phyloP scores from a whole-genome alignment of 2,329 filamentous ascomycete genomes.

The Chaetomium sp. region DNA sequence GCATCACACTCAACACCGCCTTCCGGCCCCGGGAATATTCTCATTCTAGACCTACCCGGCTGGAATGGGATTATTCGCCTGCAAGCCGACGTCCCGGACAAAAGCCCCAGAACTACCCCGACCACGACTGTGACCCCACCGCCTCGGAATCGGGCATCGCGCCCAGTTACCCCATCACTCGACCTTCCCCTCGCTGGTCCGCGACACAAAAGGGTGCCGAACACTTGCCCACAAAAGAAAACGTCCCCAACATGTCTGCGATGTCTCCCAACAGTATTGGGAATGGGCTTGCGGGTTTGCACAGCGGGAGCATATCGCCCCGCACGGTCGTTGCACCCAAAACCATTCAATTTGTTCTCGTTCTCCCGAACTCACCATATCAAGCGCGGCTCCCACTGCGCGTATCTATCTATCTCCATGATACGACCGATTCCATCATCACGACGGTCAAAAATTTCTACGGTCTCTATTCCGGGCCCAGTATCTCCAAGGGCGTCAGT shows the following conservation, averaged over 20 bases:
- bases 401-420: slow-evolving; percentile 88
- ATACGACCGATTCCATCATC: slow-evolving; percentile 95
- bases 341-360: slow-evolving; percentile 72
- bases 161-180: slow-evolving; percentile 5
- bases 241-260: slow-evolving; percentile 38
- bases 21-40: slow-evolving; percentile 5
- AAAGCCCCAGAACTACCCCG: slow-evolving; percentile 17
- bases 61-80: slow-evolving; percentile 30
- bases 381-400: slow-evolving; percentile 75
- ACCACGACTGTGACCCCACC: slow-evolving; percentile 13
- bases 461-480: slow-evolving; percentile 74
- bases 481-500: slow-evolving; percentile 72
- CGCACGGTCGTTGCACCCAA: slow-evolving; percentile 51
- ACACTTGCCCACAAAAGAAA: slow-evolving; percentile 19
- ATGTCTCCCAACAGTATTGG: slow-evolving; percentile 36
- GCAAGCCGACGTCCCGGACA: slow-evolving; percentile 25
- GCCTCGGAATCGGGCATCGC: slow-evolving; percentile 2
- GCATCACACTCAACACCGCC: slow-evolving; percentile 2
- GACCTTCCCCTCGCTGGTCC: slow-evolving; percentile 25
- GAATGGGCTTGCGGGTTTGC: slow-evolving; percentile 24
- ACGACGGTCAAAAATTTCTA: slow-evolving; percentile 99
- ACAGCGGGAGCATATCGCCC: slow-evolving; percentile 37
- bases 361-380: slow-evolving; percentile 61
- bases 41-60: slow-evolving; percentile 12
- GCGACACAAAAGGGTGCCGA: slow-evolving; percentile 6